Conservation (phyloP, 164 flowering plant genomes). For the Pachysandra terminalis region DNA sequence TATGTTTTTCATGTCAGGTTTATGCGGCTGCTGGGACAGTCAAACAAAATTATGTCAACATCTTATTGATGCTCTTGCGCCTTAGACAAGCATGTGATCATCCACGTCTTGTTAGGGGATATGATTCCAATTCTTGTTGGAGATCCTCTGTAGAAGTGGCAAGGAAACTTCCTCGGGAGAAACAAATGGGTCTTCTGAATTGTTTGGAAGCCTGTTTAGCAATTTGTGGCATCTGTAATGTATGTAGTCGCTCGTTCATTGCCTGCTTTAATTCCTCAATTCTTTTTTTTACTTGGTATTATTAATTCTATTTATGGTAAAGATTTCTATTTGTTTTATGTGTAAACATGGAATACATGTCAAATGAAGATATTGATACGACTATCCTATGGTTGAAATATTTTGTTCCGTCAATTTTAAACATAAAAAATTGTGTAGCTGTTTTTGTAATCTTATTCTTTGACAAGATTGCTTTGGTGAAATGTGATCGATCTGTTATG, state of each 20-base stretch:
- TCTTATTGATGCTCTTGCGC: conserved; percentile 91
- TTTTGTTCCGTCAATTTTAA: neutral
- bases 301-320: neutral
- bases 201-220: conserved; percentile 73
- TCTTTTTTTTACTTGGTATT: neutral
- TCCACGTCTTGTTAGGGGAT: conserved; percentile 78
- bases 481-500: neutral
- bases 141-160: conserved; percentile 63
- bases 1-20: conserved; percentile 45
- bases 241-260: conserved; percentile 32
- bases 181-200: conserved; percentile 42
- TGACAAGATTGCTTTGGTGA: too few species aligned
- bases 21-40: conserved; percentile 98
- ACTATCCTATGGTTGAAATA: too few species aligned
- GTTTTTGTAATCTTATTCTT: neutral
- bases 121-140: conserved; percentile 51
- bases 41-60: conserved; percentile 93
- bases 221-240: conserved; percentile 88
- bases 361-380: neutral
- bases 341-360: neutral
- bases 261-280: neutral
- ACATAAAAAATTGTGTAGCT: neutral
- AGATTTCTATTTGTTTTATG: neutral
- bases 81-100: conserved; percentile 99
- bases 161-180: conserved; percentile 69